These are phyloP conservation scores for Ophiostoma piceae DNA, from an alignment of 2,329 filamentous ascomycete genomes.

Conservation along the genomic window DNA sequence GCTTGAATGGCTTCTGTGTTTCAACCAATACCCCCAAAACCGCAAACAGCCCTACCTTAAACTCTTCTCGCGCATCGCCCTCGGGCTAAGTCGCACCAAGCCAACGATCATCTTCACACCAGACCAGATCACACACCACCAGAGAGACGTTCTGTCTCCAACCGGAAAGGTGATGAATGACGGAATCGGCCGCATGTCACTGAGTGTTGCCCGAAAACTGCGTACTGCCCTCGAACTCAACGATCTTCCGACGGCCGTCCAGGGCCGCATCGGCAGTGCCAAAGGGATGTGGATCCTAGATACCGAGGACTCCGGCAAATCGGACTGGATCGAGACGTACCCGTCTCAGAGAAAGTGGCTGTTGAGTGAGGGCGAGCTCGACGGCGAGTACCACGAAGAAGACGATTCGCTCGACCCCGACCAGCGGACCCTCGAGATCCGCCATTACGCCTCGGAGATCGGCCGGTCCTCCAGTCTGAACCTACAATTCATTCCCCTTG, in stretches of 20 bases:
- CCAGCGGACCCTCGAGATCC: constrained; percentile 62
- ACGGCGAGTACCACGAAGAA: constrained; percentile 3
- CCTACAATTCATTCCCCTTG: constrained; percentile 61
- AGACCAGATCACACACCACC: constrained; percentile 41
- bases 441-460: constrained; percentile 43
- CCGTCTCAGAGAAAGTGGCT: constrained; percentile 66
- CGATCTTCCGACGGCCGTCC: constrained; percentile 58
- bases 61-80: constrained; percentile 52
- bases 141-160: constrained; percentile 39
- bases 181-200: constrained; percentile 62
- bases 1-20: constrained; percentile 49
- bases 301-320: constrained; percentile 40
- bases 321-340: constrained; percentile 61
- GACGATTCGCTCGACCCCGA: constrained; percentile 42
- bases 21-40: constrained; percentile 38
- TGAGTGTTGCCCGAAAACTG: constrained; percentile 51
- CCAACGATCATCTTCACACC: constrained; percentile 44
- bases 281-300: constrained; percentile 73
- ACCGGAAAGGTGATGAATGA: constrained; percentile 55
- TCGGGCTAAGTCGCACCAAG: constrained; percentile 49
- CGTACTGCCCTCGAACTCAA: constrained; percentile 45
- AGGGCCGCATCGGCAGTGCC: constrained; percentile 65
- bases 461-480: constrained; percentile 53
- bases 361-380: constrained; percentile 26
- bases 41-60: constrained; percentile 47